Conservation (phyloP, 495 filamentous ascomycete genomes). For the Emericellopsis terricola region DNA sequence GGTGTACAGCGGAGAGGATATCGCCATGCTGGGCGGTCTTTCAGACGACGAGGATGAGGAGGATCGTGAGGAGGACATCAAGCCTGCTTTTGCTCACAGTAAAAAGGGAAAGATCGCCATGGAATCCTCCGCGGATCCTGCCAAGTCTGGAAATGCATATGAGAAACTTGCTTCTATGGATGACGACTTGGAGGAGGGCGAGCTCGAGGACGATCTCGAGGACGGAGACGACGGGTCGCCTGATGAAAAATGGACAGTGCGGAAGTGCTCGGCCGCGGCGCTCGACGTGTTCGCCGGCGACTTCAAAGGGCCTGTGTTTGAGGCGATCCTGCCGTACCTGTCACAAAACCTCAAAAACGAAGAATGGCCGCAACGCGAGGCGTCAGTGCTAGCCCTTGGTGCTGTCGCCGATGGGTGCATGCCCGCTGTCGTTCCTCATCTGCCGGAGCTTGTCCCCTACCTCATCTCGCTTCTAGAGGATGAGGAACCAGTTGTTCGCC, state of each 20-base stretch:
- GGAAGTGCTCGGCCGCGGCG: slow-evolving; percentile 94
- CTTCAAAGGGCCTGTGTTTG: slow-evolving; percentile 77
- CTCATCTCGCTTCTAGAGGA: slow-evolving; percentile 78
- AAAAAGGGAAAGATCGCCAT: slow-evolving; percentile 28
- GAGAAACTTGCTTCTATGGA: slow-evolving; percentile 35
- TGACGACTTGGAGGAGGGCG: slow-evolving; percentile 76
- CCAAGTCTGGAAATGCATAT: slow-evolving; percentile 27
- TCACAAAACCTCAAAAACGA: slow-evolving; percentile 73
- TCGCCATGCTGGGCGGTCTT: slow-evolving; percentile 60
- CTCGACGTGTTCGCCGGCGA: slow-evolving; percentile 85
- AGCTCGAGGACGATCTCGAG: slow-evolving; percentile 62
- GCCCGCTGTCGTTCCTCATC: slow-evolving; percentile 71
- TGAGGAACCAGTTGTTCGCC: slow-evolving; percentile 75
- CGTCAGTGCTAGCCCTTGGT: slow-evolving; percentile 84
- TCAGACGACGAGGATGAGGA: slow-evolving; percentile 85
- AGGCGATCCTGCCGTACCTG: slow-evolving; percentile 79
- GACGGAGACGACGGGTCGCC: slow-evolving; percentile 59
- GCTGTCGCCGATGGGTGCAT: slow-evolving; percentile 94
- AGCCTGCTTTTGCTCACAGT: slow-evolving; percentile 77
- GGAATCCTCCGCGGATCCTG: slow-evolving; percentile 34
- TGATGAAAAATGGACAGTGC: slow-evolving; percentile 87
- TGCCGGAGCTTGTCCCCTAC: slow-evolving; percentile 81
- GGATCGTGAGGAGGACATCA: slow-evolving; percentile 80
- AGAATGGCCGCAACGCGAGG: slow-evolving; percentile 88
- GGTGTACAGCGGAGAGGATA: slow-evolving; percentile 92